Evolutionary conservation across 2,329 filamentous ascomycete species (phyloP).

Genomic region (Aspergillus neoniger): DNA sequence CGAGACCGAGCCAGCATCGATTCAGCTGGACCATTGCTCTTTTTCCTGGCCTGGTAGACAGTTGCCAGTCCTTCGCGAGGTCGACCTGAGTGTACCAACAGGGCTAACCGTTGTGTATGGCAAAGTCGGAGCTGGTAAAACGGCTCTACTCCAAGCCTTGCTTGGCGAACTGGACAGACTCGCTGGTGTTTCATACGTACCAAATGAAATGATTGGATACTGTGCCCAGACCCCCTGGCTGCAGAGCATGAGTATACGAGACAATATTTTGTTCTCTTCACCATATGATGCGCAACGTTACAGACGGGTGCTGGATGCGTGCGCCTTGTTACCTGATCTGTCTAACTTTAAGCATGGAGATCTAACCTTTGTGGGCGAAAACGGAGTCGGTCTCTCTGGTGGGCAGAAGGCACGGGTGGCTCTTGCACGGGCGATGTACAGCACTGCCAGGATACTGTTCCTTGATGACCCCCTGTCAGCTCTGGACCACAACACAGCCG

Average conservation of each 20-base stretch:
- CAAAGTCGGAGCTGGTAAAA: conserved; percentile 67
- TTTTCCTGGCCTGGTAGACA: conserved; percentile 77
- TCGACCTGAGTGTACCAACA: conserved; percentile 56
- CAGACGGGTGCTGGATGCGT: conserved; percentile 67
- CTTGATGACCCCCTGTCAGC: conserved; percentile 63
- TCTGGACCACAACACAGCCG: conserved; percentile 65
- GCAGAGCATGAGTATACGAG: conserved; percentile 68
- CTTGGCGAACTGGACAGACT: conserved; percentile 61
- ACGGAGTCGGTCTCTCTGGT: conserved; percentile 62
- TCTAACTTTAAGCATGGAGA: conserved; percentile 65
- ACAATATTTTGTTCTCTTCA: conserved; percentile 67
- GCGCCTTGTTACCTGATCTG: conserved; percentile 63
- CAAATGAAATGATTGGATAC: conserved; percentile 62
- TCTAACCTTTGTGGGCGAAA: conserved; percentile 62
- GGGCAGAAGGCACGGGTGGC: conserved; percentile 63
- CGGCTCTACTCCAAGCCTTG: conserved; percentile 60
- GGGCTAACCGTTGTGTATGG: conserved; percentile 64
- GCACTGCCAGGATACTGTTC: conserved; percentile 55
- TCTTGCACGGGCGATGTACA: conserved; percentile 63
- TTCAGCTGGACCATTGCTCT: conserved; percentile 61
- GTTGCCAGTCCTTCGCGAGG: conserved; percentile 56
- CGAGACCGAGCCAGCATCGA: conserved; percentile 30
- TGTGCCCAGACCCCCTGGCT: conserved; percentile 69
- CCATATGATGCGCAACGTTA: conserved; percentile 70
- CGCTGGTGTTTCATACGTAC: conserved; percentile 53